Evolutionary conservation across 805 yeast species (phyloP).

Genomic region (Ogataea nakhonphanomensis): DNA sequence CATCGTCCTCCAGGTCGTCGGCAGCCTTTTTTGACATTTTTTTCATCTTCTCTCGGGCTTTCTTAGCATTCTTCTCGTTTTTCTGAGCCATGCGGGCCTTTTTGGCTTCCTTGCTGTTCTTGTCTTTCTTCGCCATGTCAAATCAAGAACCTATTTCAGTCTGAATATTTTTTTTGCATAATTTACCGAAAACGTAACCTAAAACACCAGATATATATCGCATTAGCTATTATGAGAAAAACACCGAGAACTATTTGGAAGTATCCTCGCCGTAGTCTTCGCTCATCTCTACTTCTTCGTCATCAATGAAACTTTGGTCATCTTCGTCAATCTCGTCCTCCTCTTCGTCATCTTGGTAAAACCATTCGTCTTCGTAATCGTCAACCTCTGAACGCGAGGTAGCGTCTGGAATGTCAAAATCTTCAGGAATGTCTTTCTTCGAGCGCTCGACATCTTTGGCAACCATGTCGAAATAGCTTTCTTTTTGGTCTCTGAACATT

Average conservation of each 20-base stretch:
- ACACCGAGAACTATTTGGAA: conserved; percentile 17
- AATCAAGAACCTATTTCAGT: background rate
- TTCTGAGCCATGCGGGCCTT: conserved; percentile 86
- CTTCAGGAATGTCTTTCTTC: conserved; percentile 81
- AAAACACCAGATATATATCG: conserved; percentile 2
- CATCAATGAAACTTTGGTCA: conserved; percentile 41
- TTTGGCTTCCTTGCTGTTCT: conserved; percentile 86
- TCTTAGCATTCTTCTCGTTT: conserved; percentile 67
- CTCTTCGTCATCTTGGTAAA: conserved; percentile 61
- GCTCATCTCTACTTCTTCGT: conserved; percentile 42
- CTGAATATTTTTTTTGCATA: background rate
- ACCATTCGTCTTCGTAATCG: conserved; percentile 50
- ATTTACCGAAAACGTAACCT: conserved; percentile 1
- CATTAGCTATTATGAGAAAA: conserved; percentile 3
- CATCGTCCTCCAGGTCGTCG: conserved; percentile 76
- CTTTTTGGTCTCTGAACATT: conserved; percentile 79
- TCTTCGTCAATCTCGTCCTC: conserved; percentile 52
- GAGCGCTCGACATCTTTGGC: conserved; percentile 80
- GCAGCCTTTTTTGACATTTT: conserved; percentile 71
- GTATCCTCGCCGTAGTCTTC: conserved; percentile 43
- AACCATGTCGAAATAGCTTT: conserved; percentile 70
- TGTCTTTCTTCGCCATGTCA: conserved; percentile 77
- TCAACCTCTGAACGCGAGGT: conserved; percentile 40
- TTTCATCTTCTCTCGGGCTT: conserved; percentile 72
- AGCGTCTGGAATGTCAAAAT: conserved; percentile 69